Evolutionary conservation across 306 rosid genomes (phyloP).

Genomic region (Lithocarpus polystachyus): DNA sequence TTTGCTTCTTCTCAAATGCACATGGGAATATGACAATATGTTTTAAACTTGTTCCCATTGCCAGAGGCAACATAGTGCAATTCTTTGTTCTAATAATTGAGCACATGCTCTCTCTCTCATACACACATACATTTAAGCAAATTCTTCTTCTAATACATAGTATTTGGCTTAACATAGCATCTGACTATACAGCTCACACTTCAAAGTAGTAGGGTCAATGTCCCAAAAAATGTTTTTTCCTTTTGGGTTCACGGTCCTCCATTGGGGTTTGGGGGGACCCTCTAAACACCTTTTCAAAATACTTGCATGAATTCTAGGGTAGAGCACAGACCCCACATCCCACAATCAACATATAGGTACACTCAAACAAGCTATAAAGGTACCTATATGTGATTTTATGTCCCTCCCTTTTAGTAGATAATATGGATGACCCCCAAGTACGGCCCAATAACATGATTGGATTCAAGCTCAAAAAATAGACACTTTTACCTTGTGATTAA

Average conservation of each 20-base stretch:
- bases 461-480: neutral
- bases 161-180: slow-evolving; percentile 15
- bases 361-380: neutral
- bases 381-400: neutral
- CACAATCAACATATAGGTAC: neutral
- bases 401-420: neutral
- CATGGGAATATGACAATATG: slow-evolving; percentile 23
- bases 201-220: slow-evolving; percentile 31
- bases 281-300: neutral
- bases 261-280: slow-evolving; percentile 1
- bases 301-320: neutral
- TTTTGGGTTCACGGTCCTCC: slow-evolving; percentile 32
- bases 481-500: too few relatives aligned
- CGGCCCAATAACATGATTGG: neutral
- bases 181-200: slow-evolving; percentile 48
- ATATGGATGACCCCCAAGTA: neutral
- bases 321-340: neutral
- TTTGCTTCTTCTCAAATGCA: slow-evolving; percentile 23
- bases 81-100: slow-evolving; percentile 31
- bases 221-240: slow-evolving; percentile 25
- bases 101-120: slow-evolving; percentile 10
- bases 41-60: slow-evolving; percentile 19
- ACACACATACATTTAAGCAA: neutral
- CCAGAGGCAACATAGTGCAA: slow-evolving; percentile 10
- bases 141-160: neutral